phyloP scores from a whole-genome alignment of 768 basidiomycete genomes.

The Agrocybe pediades region DNA sequence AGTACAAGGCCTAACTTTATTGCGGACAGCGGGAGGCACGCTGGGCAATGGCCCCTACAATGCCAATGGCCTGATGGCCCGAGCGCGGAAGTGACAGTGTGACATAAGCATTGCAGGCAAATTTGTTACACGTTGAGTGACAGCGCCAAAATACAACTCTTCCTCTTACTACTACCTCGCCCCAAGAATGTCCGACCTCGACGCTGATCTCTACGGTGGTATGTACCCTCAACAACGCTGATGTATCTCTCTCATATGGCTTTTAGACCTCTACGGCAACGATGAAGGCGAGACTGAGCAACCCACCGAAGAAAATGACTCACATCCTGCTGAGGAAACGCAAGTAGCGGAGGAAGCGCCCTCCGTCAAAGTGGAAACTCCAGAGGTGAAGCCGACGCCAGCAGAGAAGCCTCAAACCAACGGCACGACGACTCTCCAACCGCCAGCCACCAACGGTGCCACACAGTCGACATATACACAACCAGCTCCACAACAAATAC shows the following conservation, averaged over 20 bases:
- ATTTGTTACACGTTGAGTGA: slow-evolving; percentile 7
- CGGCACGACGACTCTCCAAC: slow-evolving; percentile 17
- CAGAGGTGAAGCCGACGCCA: slow-evolving; percentile 14
- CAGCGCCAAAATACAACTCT: slow-evolving; percentile 19
- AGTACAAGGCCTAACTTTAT: neutral
- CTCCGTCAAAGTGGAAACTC: slow-evolving; percentile 14
- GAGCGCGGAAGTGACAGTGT: slow-evolving; percentile 21
- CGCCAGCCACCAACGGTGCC: slow-evolving; percentile 21
- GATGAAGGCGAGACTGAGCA: slow-evolving; percentile 65
- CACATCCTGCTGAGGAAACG: slow-evolving; percentile 14
- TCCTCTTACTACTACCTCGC: slow-evolving; percentile 36
- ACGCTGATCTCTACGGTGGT: slow-evolving; percentile 92
- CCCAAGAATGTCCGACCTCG: slow-evolving; percentile 73
- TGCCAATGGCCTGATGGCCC: slow-evolving; percentile 16
- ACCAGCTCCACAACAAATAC: slow-evolving; percentile 67
- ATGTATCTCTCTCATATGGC: neutral
- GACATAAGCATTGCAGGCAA: slow-evolving; percentile 8
- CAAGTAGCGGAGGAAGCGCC: slow-evolving; percentile 12
- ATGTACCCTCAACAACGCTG: slow-evolving; percentile 21
- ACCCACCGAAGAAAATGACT: slow-evolving; percentile 24
- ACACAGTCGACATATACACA: slow-evolving; percentile 35
- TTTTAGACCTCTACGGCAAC: slow-evolving; percentile 71
- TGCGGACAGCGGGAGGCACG: neutral
- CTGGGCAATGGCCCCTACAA: neutral
- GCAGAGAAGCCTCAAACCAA: slow-evolving; percentile 19